Evolutionary conservation across 768 basidiomycete species (phyloP).

Genomic region (Naematelia encephala): DNA sequence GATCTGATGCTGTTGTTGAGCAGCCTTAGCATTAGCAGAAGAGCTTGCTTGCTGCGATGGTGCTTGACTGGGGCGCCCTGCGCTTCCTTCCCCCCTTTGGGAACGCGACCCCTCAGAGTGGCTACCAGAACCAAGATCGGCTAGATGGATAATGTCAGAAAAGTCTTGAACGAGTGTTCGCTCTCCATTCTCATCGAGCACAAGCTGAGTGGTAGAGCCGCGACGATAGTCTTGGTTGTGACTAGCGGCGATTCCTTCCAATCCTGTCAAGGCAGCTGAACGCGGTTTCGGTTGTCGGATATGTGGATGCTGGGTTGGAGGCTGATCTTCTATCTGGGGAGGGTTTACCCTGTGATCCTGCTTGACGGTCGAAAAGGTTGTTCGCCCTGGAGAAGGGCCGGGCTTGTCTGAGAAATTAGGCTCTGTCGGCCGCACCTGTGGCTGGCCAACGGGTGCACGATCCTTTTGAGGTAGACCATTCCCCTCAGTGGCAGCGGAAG

Average conservation of each 20-base stretch:
- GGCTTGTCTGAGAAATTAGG: conserved; percentile 33
- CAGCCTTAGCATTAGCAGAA: conserved; percentile 14
- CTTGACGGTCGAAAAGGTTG: not conserved
- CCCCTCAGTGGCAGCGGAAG: conserved; percentile 24
- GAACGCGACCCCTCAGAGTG: not conserved
- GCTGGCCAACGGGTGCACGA: conserved; percentile 36
- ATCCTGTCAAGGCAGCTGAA: conserved; percentile 4
- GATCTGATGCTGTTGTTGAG: conserved; percentile 16
- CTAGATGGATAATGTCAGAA: conserved; percentile 36
- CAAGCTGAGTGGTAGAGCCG: conserved; percentile 12
- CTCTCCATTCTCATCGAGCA: conserved; percentile 30
- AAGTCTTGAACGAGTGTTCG: conserved; percentile 29
- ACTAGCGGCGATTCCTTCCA: conserved; percentile 13
- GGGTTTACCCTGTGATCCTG: not conserved
- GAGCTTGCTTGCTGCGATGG: conserved; percentile 8
- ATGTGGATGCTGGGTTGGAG: not conserved
- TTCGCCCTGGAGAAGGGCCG: not conserved
- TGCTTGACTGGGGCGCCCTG: not conserved
- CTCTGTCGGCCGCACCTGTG: conserved; percentile 13
- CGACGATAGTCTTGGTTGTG: conserved; percentile 2
- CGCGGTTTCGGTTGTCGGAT: conserved; percentile 20
- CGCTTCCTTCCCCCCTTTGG: not conserved
- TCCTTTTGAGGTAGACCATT: conserved; percentile 32
- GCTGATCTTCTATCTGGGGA: not conserved
- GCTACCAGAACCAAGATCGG: conserved; percentile 1